Percentiles rank a stretch among this genome's conserved stretches.
phyloP scores from a whole-genome alignment of 2,329 filamentous ascomycete genomes.

The Phialophora verrucosa region DNA sequence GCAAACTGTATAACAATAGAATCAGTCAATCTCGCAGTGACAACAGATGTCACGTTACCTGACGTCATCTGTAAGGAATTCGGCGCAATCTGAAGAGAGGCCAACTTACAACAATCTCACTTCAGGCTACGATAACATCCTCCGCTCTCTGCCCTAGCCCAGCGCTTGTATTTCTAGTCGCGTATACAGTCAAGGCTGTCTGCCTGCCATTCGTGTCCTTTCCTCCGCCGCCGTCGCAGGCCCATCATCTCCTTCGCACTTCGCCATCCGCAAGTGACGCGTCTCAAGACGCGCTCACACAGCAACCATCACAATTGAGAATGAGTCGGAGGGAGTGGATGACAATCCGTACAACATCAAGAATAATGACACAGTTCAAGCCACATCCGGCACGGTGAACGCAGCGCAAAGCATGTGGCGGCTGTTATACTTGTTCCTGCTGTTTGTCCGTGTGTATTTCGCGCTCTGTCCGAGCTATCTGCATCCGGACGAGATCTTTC shows the following conservation, averaged over 20 bases:
- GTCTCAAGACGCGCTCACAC: conserved; percentile 29
- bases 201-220: neutral
- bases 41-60: neutral
- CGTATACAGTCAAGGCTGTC: neutral
- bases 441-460: conserved; percentile 89
- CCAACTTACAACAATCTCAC: conserved; percentile 4
- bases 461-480: conserved; percentile 94
- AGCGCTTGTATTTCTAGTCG: conserved; percentile 4
- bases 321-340: conserved; percentile 29
- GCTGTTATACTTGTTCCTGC: conserved; percentile 81
- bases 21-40: neutral
- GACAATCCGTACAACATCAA: conserved; percentile 23
- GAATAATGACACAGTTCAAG: conserved; percentile 32
- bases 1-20: neutral
- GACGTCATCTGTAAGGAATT: neutral
- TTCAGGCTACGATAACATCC: neutral
- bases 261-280: conserved; percentile 20
- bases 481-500: conserved; percentile 98
- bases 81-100: conserved; percentile 3
- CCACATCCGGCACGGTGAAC: conserved; percentile 28
- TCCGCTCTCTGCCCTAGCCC: neutral
- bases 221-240: neutral
- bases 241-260: neutral
- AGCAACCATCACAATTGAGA: conserved; percentile 25
- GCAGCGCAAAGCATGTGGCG: conserved; percentile 73